phyloP scores from a whole-genome alignment of 2,329 filamentous ascomycete species.

The Dryadomyces sulphureus region DNA sequence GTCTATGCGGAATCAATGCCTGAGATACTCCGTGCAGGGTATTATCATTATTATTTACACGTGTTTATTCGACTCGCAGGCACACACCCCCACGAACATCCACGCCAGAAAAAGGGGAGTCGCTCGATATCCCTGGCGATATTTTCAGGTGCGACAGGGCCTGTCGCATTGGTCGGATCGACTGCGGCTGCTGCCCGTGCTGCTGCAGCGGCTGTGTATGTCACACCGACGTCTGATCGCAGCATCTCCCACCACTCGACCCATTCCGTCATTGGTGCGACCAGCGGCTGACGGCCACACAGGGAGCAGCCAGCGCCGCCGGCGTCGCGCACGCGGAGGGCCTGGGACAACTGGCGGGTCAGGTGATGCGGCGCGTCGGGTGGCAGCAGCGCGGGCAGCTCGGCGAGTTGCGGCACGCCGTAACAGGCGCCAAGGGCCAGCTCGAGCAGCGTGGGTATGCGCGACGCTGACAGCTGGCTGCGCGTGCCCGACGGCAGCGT shows the following conservation, averaged over 20 bases:
- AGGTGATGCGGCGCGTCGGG: slow-evolving; percentile 24
- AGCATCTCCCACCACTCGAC: slow-evolving; percentile 43
- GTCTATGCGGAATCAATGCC: too few relatives aligned
- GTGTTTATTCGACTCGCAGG: slow-evolving; percentile 13
- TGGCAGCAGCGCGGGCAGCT: slow-evolving; percentile 28
- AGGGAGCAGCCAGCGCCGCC: slow-evolving; percentile 37
- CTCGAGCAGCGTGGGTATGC: slow-evolving; percentile 36
- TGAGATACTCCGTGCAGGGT: too few relatives aligned
- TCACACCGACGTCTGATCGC: slow-evolving; percentile 3
- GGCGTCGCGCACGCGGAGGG: slow-evolving; percentile 25
- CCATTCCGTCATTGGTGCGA: slow-evolving; percentile 39
- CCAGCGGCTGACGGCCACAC: slow-evolving; percentile 32
- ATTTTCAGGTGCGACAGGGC: slow-evolving; percentile 13
- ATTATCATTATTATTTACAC: too few relatives aligned
- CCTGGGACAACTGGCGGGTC: slow-evolving; percentile 22
- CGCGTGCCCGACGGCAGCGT: neutral
- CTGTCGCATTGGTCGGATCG: neutral
- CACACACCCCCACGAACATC: slow-evolving; percentile 35
- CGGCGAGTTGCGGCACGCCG: slow-evolving; percentile 24
- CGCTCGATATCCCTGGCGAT: slow-evolving; percentile 18
- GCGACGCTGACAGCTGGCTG: slow-evolving; percentile 1
- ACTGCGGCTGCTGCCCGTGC: slow-evolving; percentile 8
- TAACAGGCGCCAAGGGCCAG: slow-evolving; percentile 32
- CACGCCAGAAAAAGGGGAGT: slow-evolving; percentile 31
- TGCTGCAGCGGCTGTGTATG: neutral